A percentile compares a stretch with the other conserved stretches of the same genome.
Conservation (phyloP, 2,329 filamentous ascomycete genomes). For the Colletotrichum graminicola region DNA sequence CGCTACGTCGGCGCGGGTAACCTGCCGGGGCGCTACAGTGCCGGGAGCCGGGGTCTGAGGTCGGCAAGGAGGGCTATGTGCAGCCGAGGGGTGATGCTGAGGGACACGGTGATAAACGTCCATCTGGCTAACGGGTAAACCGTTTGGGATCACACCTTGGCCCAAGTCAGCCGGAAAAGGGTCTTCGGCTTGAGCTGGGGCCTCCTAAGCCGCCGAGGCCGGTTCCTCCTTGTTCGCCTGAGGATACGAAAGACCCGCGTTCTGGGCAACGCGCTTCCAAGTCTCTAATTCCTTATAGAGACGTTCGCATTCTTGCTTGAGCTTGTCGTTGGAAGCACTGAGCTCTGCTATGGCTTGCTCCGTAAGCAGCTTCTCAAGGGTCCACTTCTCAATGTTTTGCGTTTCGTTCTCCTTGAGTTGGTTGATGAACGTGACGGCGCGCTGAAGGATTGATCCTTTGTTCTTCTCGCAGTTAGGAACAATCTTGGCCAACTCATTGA, state of each 20-base stretch:
- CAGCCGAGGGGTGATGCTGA: neutral
- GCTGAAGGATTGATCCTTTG: conserved; percentile 95
- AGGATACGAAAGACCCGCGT: conserved; percentile 64
- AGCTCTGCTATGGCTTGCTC: conserved; percentile 92
- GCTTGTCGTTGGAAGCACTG: conserved; percentile 86
- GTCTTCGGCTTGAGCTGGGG: conserved; percentile 11
- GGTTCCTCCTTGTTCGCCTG: conserved; percentile 47
- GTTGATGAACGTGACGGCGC: conserved; percentile 93
- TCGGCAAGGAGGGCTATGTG: neutral
- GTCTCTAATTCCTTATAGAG: conserved; percentile 82
- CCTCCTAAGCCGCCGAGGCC: conserved; percentile 38
- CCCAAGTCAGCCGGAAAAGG: neutral
- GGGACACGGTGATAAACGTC: neutral
- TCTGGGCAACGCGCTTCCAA: conserved; percentile 79
- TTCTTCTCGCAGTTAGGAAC: conserved; percentile 99
- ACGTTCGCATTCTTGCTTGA: conserved; percentile 83
- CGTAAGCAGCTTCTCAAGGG: conserved; percentile 87
- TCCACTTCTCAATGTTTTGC: conserved; percentile 95
- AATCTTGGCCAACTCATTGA: conserved; percentile 97
- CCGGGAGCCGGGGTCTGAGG: neutral
- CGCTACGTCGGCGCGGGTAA: neutral
- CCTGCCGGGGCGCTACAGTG: neutral
- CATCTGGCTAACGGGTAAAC: neutral
- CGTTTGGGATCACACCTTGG: no score
- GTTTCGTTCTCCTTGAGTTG: conserved; percentile 95